Percentiles rank a stretch among this genome's conserved stretches.
Conservation (phyloP, 805 yeast genomes). For the Metschnikowia picachoensis region DNA sequence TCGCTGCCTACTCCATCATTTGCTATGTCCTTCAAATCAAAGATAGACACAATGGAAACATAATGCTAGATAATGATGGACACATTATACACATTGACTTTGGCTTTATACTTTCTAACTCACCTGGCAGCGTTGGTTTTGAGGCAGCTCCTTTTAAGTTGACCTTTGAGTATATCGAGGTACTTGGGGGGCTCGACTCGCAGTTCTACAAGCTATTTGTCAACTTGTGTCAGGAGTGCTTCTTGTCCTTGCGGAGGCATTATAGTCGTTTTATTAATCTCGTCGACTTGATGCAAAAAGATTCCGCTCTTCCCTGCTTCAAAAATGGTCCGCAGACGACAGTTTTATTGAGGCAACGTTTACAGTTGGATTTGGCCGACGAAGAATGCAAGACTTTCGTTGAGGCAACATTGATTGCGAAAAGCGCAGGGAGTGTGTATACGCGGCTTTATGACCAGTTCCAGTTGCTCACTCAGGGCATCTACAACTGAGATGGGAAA, state of each 20-base stretch:
- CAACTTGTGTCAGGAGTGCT: constrained; percentile 64
- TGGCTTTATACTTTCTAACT: constrained; percentile 86
- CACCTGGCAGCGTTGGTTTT: constrained; percentile 96
- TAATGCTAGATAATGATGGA: constrained; percentile 94
- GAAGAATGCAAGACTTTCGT: constrained; percentile 73
- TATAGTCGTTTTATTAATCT: constrained; percentile 72
- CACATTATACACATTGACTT: constrained; percentile 94
- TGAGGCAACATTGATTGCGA: constrained; percentile 69
- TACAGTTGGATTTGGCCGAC: constrained; percentile 73
- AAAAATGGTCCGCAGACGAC: constrained; percentile 83
- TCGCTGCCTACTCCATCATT: constrained; percentile 89
- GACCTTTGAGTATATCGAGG: constrained; percentile 82
- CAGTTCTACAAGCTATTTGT: constrained; percentile 58
- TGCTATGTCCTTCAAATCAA: constrained; percentile 89
- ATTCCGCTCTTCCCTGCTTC: constrained; percentile 87
- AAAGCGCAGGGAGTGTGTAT: constrained; percentile 82
- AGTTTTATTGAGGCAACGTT: constrained; percentile 70
- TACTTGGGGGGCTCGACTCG: constrained; percentile 76
- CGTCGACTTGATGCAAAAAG: constrained; percentile 93
- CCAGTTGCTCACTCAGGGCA: constrained; percentile 93
- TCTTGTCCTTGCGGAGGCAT: constrained; percentile 66
- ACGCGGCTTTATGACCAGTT: constrained; percentile 93
- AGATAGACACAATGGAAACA: constrained; percentile 96
- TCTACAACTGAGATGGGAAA: constrained; percentile 44
- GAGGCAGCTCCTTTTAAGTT: constrained; percentile 97